Base-by-base conservation (phyloP, 2,329 filamentous ascomycete species). In the Ceratocystis ficicola region DNA sequence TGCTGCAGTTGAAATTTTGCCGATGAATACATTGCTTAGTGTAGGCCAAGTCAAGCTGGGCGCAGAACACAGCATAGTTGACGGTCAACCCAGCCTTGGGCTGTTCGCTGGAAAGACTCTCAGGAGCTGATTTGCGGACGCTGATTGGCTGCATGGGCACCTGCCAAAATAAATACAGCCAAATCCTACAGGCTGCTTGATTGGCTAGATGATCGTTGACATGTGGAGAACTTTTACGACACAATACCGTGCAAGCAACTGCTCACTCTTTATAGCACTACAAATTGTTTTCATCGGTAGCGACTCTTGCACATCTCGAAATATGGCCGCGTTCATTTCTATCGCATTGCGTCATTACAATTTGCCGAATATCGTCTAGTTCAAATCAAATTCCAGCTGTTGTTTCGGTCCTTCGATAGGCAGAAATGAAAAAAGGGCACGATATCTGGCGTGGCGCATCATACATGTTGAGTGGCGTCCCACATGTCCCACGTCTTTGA, bases 391-490 rank as follows among this genome's bases (percentile, higher is more conserved):
- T 32, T 1, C 30, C 0, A 6, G 6, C 6, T 32, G 30, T 32
- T 7, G 5, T 32, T 32, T 32, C 30, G 30, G 30, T 6, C 1
- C 28, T 0, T 84, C 85, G 1, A 85, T 80, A 30, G 87, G 73
- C 20, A 79, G 79, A 72, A 87, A 84, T 0, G 83, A 79, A 73
- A 86, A 88, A 1, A 83, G 81, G 1, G 85, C 79, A 70, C 85
- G 81, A 85, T 85, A 25, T 25, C 1, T 25, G 22, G 22, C 22
- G 22, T 25, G 22, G 22, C 22, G 22, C 22, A 25, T 25, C 22
- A 25, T 25, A 25, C 22, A 25, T 25, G 22, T 25, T 25, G 22
- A 25, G 22, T 25, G 22, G 22, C 22, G 22, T 25, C 22, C 22
- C 22, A 25, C 22, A 25, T 25, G 22, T 25, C 22, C 22, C 22